Evolutionary conservation across 495 filamentous ascomycete genomes (phyloP), one percentile per base, ranked within the genome.

Genomic region (Staphylotrichum longicolle): DNA sequence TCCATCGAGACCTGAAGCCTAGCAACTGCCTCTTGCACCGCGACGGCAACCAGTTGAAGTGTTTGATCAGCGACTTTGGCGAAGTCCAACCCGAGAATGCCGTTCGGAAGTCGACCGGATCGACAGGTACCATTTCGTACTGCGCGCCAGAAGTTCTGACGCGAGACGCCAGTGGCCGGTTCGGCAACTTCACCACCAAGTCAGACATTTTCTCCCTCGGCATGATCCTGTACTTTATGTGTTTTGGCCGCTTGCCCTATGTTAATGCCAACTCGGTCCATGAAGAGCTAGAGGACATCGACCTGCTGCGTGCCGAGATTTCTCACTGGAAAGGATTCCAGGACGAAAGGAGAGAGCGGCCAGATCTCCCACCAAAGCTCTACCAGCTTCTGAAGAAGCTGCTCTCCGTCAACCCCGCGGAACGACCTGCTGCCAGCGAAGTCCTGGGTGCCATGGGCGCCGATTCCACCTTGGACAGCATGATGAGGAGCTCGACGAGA

Each of bases 171-270:
- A 82, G 74, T 58, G 94, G 94, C 11, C 80, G 81, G 10, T 89
- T 89, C 64, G 92, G 89, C 5, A 95, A 98, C 67, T 98, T 98
- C 67, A 95, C 91, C 0, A 89, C 88, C 54, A 98, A 97, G 68
- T 96, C 92, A 0, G 94, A 98, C 70, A 89, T 98, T 10, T 98
- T 98, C 75, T 96, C 92, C 4, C 74, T 98, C 1, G 94, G 94
- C 40, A 96, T 98, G 94, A 97, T 98, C 48, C 83, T 98, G 4
- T 95, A 98, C 73, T 98, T 98, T 65, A 85, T 98, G 75, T 98
- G 95, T 70, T 98, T 98, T 71, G 90, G 89, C 0, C 82, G 89
- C 7, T 83, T 98, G 3, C 94, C 94, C 2, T 98, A 98, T 68
- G 77, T 67, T 32, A 88, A 86, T 68, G 93, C 92, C 39, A 91